Conservation (phyloP, 1,284 basidiomycete genomes). For the Cutaneotrichosporon dermatis region DNA sequence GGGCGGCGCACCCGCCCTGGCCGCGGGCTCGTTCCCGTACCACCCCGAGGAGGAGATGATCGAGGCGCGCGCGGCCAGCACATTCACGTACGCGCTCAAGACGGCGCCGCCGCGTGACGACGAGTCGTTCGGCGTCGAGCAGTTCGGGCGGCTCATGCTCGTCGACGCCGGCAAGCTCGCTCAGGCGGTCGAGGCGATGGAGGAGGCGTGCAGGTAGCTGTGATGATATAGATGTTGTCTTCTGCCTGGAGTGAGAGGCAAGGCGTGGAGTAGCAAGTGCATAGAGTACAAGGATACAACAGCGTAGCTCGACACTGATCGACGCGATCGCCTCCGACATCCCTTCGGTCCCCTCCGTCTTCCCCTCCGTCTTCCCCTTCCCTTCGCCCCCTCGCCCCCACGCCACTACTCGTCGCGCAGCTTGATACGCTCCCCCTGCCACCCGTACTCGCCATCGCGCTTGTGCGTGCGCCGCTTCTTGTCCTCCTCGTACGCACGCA, state of each 20-base stretch:
- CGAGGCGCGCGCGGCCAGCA: slow-evolving; percentile 61
- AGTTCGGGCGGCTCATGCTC: slow-evolving; percentile 70
- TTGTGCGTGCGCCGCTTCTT: slow-evolving; percentile 30
- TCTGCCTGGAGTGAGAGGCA: no score
- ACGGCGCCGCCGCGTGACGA: slow-evolving; percentile 60
- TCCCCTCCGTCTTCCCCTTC: no score
- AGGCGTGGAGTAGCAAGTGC: no score
- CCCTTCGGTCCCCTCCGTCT: no score
- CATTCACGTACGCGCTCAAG: slow-evolving; percentile 64
- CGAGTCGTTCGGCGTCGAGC: slow-evolving; percentile 75
- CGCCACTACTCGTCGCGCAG: slow-evolving; percentile 35
- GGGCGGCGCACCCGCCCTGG: slow-evolving; percentile 30
- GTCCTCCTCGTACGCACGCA: slow-evolving; percentile 42
- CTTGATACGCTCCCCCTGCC: slow-evolving; percentile 21
- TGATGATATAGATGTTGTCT: not conserved
- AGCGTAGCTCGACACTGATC: no score
- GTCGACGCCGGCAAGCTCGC: slow-evolving; percentile 50
- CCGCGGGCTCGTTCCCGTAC: slow-evolving; percentile 58
- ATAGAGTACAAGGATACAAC: no score
- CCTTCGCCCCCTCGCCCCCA: no score
- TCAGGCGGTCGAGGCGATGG: slow-evolving; percentile 46
- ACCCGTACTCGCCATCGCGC: slow-evolving; percentile 7
- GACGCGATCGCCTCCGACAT: no score
- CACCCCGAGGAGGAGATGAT: slow-evolving; percentile 82
- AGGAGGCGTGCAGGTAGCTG: slow-evolving; percentile 31